Conservation (phyloP, 352 stramenopile species). For the Phytopythium helicoides region DNA sequence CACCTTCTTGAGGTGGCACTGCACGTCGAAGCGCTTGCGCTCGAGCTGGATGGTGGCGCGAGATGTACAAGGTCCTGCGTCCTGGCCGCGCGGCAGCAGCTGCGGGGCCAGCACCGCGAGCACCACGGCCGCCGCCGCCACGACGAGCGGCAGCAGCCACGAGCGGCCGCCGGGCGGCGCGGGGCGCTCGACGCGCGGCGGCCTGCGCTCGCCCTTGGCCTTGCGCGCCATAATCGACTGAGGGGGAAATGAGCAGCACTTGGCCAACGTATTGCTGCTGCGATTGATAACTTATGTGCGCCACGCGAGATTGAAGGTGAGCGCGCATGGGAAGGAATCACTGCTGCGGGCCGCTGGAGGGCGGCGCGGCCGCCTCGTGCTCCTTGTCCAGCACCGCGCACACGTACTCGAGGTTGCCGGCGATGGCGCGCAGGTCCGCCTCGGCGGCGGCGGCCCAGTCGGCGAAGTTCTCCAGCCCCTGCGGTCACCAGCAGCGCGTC, state of each 20-base stretch:
- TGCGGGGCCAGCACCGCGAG: not conserved
- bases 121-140: not conserved
- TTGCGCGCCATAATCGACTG: conserved; percentile 14
- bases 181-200: conserved; percentile 1
- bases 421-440: conserved; percentile 45
- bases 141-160: not conserved
- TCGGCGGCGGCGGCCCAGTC: conserved; percentile 50
- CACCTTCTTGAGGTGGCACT: conserved; percentile 48
- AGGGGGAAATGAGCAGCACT: no score
- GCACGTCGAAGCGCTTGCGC: conserved; percentile 53
- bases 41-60: conserved; percentile 30
- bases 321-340: not conserved
- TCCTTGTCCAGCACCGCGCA: conserved; percentile 63
- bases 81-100: not conserved
- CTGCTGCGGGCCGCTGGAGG: conserved; percentile 6
- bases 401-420: conserved; percentile 71
- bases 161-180: not conserved
- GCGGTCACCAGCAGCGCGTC: not conserved
- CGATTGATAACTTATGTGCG: no score
- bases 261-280: no score
- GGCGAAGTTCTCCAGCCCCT: conserved; percentile 53
- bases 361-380: conserved; percentile 15
- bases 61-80: conserved; percentile 21
- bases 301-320: no score
- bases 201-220: conserved; percentile 5